Evolutionary conservation across 495 filamentous ascomycete genomes (phyloP), one percentile per base, ranked within the genome.

Genomic region (Penicillium cinerascens): DNA sequence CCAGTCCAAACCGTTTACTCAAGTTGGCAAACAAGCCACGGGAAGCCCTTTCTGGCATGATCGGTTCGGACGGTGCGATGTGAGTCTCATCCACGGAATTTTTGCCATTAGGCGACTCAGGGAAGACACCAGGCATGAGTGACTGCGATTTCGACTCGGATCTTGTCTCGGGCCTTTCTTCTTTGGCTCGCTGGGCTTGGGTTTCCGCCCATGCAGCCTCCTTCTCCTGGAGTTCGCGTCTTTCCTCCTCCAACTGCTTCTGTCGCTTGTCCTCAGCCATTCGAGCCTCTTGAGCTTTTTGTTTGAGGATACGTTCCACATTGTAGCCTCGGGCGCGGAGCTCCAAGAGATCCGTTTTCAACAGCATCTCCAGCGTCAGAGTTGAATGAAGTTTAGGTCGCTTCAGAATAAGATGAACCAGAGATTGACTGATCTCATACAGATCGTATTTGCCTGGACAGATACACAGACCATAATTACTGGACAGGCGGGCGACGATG

Each of bases 271-370:
- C 85, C 57, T 97, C 89, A 5, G 89, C 91, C 58, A 97, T 84
- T 23, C 87, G 79, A 13, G 87, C 86, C 64, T 97, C 91, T 6
- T 86, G 86, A 10, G 85, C 90, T 68, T 91, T 92, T 27, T 84
- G 82, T 26, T 87, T 82, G 17, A 99, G 76, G 59, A 97, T 96
- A 15, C 93, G 84, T 49, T 93, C 88, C 37, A 97, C 93, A 57
- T 99, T 97, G 71, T 93, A 96, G 4, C 93, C 93, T 51, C 91
- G 87, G 20, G 78, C 79, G 59, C 84, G 83, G 9, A 99, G 73
- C 54, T 89, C 82, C 35, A 85, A 74, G 10, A 99, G 73, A 54
- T 88, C 87, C n/a, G 82, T 86, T 43, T 86, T 89, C 27, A 99
- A 71, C 47, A 99, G 82, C 56, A 87, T 89, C 64, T 96, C 92